These are phyloP conservation scores for Alnus rubra DNA, from an alignment of 306 rosid genomes.

Conservation along the genomic window DNA sequence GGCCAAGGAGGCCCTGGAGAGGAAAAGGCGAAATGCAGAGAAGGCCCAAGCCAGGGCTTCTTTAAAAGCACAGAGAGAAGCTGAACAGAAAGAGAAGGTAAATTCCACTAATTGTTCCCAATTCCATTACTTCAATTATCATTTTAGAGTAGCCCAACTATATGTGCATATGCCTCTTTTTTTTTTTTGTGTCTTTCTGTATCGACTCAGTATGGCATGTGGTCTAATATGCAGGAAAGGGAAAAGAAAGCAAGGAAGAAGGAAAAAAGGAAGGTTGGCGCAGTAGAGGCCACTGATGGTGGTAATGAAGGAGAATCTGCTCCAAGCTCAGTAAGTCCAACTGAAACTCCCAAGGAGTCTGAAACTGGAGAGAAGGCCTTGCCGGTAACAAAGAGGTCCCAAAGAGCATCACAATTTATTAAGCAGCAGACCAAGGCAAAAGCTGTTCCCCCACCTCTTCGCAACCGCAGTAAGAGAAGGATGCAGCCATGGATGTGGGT, in stretches of 20 bases:
- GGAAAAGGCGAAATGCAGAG: constrained; percentile 71
- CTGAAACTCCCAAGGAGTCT: constrained; percentile 32
- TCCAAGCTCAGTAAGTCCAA: constrained; percentile 38
- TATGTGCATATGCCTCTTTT: constrained; percentile 1
- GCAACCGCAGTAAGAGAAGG: constrained; percentile 71
- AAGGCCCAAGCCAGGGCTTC: constrained; percentile 74
- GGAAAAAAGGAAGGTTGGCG: constrained; percentile 59
- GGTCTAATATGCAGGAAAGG: constrained; percentile 51
- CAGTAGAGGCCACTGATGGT: constrained; percentile 34
- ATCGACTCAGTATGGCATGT: constrained; percentile 18
- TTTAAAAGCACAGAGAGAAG: constrained; percentile 76
- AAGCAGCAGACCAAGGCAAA: constrained; percentile 61
- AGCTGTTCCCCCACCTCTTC: constrained; percentile 62
- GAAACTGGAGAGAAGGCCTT: constrained; percentile 46
- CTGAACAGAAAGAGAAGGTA: constrained; percentile 86
- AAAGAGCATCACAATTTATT: constrained; percentile 49
- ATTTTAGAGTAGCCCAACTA: not conserved
- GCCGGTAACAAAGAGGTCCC: constrained; percentile 46
- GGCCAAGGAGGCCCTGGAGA: constrained; percentile 74
- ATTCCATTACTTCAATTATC: not conserved
- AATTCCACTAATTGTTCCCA: constrained; percentile 10
- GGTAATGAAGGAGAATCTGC: constrained; percentile 42
- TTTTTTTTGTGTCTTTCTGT: not conserved
- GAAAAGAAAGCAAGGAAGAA: constrained; percentile 75
- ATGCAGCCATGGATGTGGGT: constrained; percentile 87